phyloP scores from a whole-genome alignment of 2,329 filamentous ascomycete genomes.

The Xylariaceae sp. region DNA sequence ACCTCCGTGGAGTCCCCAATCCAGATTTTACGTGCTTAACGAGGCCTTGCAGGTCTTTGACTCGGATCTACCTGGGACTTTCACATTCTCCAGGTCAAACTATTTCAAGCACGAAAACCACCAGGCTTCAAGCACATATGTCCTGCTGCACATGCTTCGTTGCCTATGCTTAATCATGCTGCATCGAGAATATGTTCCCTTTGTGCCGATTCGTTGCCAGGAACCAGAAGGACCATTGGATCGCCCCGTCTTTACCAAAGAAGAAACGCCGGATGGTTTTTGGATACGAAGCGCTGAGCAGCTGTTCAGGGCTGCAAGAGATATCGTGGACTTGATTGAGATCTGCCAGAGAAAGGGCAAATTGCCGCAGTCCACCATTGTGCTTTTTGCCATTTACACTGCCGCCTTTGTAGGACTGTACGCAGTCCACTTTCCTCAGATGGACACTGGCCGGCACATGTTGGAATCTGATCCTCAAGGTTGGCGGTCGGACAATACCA shows the following conservation, averaged over 20 bases:
- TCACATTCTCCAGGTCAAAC: conserved; percentile 56
- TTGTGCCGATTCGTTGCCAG: conserved; percentile 52
- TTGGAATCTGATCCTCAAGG: conserved; percentile 32
- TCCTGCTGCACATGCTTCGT: conserved; percentile 62
- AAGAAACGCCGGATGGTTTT: conserved; percentile 48
- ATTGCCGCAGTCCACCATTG: conserved; percentile 63
- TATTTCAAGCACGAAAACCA: conserved; percentile 63
- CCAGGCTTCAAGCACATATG: conserved; percentile 59
- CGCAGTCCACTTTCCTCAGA: conserved; percentile 61
- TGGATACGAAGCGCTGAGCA: conserved; percentile 60
- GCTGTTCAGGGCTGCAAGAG: conserved; percentile 58
- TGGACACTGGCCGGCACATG: conserved; percentile 59
- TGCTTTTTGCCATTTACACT: conserved; percentile 63
- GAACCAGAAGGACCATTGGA: conserved; percentile 54
- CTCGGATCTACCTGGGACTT: conserved; percentile 47
- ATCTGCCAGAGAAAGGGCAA: conserved; percentile 57
- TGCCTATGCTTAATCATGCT: conserved; percentile 64
- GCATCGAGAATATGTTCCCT: conserved; percentile 65
- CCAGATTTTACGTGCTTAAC: conserved; percentile 51
- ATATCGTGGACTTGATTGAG: conserved; percentile 61
- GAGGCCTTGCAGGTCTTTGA: conserved; percentile 50
- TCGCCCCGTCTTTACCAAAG: conserved; percentile 47
- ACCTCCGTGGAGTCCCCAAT: conserved; percentile 56
- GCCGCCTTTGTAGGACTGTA: conserved; percentile 65
- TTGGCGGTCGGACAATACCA: conserved; percentile 13